Base-by-base conservation (phyloP, 176 grass and related monocot species). In the Saccharum spontaneum region DNA sequence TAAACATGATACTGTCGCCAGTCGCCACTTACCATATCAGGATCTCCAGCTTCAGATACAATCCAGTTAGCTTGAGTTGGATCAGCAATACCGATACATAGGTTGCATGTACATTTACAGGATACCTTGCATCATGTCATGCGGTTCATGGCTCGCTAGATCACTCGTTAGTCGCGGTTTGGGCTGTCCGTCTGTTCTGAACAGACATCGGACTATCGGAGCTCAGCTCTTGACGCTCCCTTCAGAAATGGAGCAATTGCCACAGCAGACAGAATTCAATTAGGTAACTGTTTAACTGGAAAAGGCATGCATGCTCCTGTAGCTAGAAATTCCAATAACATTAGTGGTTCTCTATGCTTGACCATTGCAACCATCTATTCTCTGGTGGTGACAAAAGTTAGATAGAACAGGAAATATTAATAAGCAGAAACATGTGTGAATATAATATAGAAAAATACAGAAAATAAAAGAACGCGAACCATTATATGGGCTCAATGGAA, bases 181-280 rank as follows among this genome's bases (percentile, higher is more conserved):
- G 93, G 89, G 46, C 15, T 16, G 3, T 73, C 24, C 1, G 23
- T 13, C 88, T 95, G 4, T 34, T 40, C 38, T 90, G 84, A 41
- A 90, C 57, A 48, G 95, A 93, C 69, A 71, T 66, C 55, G n/a
- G n/a, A n/a, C n/a, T n/a, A n/a, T n/a, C n/a, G 91, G 75, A 43
- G 92, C 50, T n/a, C 87, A 76, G 80, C 90, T 91, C 87, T 77
- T 79, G 41, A 94, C 82, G 81, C 90, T 72, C 88, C 89, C 89
- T 98, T 89, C 63, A 84, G 71, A 80, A 61, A 84, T 77, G 62
- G 12, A 87, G 40, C 30, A 46, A 69, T n/a, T 39, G 48, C 73
- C 46, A 73, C 24, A 34, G 9, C n/a, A 79, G 31, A 71, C 23
- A 41, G 8, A 79, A 79, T 44, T 76, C 43, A 60, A 45, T 73